Percentiles rank a stretch among this genome's conserved stretches.
These are phyloP conservation scores for Pittosporum tobira DNA, from an alignment of 129 eudicot genomes.

Conservation along the genomic window DNA sequence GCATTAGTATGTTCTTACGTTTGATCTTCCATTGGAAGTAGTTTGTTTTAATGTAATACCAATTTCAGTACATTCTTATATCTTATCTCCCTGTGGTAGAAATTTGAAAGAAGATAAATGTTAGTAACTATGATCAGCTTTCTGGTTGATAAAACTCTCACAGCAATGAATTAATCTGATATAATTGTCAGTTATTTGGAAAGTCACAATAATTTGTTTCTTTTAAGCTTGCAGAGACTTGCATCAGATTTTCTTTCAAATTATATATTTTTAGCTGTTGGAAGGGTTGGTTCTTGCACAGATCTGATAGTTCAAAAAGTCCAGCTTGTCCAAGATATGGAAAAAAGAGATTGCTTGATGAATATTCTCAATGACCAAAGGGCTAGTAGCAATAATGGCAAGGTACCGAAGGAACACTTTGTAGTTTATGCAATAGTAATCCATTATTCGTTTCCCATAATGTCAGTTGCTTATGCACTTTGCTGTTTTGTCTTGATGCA, in stretches of 20 bases:
- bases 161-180: neutral
- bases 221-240: slow-evolving; percentile 40
- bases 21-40: too few species aligned
- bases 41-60: too few species aligned
- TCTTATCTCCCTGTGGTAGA: neutral
- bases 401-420: slow-evolving; percentile 20
- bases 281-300: slow-evolving; percentile 78
- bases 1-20: too few species aligned
- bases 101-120: neutral
- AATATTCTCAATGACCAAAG: slow-evolving; percentile 41
- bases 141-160: neutral
- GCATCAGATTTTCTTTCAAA: slow-evolving; percentile 65
- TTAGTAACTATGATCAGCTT: neutral
- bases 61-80: neutral
- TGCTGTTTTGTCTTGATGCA: slow-evolving; percentile 15
- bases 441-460: neutral
- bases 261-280: slow-evolving; percentile 66
- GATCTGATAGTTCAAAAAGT: slow-evolving; percentile 57
- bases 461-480: too few species aligned
- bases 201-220: too few species aligned
- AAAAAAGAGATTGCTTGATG: slow-evolving; percentile 37
- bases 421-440: neutral
- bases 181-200: neutral
- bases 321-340: slow-evolving; percentile 42
- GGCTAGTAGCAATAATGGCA: slow-evolving; percentile 32